These are phyloP conservation scores for Beauveria brongniartii DNA, from an alignment of 2,329 filamentous ascomycete species.

Conservation along the genomic window DNA sequence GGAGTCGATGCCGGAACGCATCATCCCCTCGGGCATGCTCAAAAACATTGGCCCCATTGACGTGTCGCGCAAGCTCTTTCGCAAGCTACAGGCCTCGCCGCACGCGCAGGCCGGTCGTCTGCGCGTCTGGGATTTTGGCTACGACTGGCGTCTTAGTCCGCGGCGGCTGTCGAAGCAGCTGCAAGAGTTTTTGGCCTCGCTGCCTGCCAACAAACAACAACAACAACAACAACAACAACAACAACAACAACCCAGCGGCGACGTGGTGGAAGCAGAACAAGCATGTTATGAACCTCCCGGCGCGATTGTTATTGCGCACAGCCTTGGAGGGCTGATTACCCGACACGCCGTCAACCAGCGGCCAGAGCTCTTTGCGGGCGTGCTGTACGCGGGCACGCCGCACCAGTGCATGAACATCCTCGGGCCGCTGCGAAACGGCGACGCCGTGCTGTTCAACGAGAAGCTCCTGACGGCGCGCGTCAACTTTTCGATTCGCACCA, in stretches of 20 bases:
- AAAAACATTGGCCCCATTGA: conserved; percentile 87
- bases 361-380: conserved; percentile 78
- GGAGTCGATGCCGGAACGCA: conserved; percentile 70
- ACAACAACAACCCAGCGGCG: conserved; percentile 19
- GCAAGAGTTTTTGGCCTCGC: conserved; percentile 60
- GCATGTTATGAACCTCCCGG: conserved; percentile 37
- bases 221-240: conserved; percentile 44
- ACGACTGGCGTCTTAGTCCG: conserved; percentile 88
- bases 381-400: conserved; percentile 78
- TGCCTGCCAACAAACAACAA: conserved; percentile 45
- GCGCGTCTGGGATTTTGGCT: conserved; percentile 82
- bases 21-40: conserved; percentile 82
- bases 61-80: conserved; percentile 75
- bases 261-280: too few relatives aligned
- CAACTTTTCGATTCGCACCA: conserved; percentile 85
- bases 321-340: conserved; percentile 78
- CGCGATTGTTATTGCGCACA: conserved; percentile 78
- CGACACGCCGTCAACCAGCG: conserved; percentile 78
- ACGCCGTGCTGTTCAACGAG: conserved; percentile 82
- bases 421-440: conserved; percentile 83
- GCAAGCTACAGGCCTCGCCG: conserved; percentile 63
- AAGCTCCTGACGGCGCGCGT: conserved; percentile 86
- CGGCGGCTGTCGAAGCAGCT: conserved; percentile 64
- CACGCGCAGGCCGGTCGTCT: conserved; percentile 65
- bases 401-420: conserved; percentile 86